Conservation (phyloP, 768 basidiomycete genomes). For the Mycena vulgaris region DNA sequence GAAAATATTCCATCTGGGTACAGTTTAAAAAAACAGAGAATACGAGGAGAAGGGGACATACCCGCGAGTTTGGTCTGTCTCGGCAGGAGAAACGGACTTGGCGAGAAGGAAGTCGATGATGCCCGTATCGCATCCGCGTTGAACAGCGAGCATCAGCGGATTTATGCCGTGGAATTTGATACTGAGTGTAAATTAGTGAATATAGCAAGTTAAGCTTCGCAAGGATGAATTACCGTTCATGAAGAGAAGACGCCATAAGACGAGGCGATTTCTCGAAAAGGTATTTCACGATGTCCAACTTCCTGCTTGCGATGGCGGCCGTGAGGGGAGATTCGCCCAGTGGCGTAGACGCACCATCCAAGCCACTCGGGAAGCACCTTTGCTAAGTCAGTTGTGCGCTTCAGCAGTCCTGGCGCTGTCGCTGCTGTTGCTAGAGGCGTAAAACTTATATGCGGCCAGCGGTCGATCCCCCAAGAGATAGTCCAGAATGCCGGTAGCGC, state of each 20-base stretch:
- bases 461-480: slow-evolving; percentile 66
- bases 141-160: slow-evolving; percentile 60
- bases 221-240: slow-evolving; percentile 56
- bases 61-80: slow-evolving; percentile 60
- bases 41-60: slow-evolving; percentile 41
- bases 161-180: slow-evolving; percentile 65
- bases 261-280: slow-evolving; percentile 61
- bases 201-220: not conserved
- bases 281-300: slow-evolving; percentile 59
- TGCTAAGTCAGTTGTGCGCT: slow-evolving; percentile 56
- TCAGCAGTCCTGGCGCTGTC: slow-evolving; percentile 60
- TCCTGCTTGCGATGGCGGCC: slow-evolving; percentile 56
- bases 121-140: slow-evolving; percentile 43
- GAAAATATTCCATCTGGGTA: slow-evolving; percentile 70
- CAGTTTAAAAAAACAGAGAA: not conserved
- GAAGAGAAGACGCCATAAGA: slow-evolving; percentile 58
- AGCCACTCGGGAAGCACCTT: slow-evolving; percentile 62
- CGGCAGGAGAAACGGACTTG: slow-evolving; percentile 60
- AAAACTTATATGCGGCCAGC: slow-evolving; percentile 66
- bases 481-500: slow-evolving; percentile 56
- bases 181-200: slow-evolving; percentile 44
- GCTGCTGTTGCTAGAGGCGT: slow-evolving; percentile 59
- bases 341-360: slow-evolving; percentile 63
- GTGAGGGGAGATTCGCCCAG: slow-evolving; percentile 69
- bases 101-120: slow-evolving; percentile 67